These are phyloP conservation scores for Gaeumannomyces tritici DNA, from an alignment of 2,329 filamentous ascomycete species.

Conservation along the genomic window DNA sequence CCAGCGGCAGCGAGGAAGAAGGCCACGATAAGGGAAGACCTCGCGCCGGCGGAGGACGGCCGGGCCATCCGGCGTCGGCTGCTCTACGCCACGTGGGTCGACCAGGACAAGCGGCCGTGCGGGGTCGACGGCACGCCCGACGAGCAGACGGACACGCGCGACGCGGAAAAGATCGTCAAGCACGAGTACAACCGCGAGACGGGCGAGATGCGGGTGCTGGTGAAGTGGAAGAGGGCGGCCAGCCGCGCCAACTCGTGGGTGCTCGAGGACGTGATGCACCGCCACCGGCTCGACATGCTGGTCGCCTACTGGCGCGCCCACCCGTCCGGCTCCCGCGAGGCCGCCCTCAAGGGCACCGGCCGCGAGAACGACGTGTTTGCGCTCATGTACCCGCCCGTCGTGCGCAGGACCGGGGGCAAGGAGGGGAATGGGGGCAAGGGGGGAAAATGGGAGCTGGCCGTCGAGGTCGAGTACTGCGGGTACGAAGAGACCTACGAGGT, in stretches of 20 bases:
- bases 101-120: background rate
- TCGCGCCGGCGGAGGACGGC: too few relatives aligned
- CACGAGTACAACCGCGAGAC: background rate
- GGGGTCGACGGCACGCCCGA: background rate
- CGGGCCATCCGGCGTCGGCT: background rate
- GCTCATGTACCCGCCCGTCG: background rate
- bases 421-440: too few relatives aligned
- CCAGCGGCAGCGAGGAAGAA: too few relatives aligned
- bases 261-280: background rate
- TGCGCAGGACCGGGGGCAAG: background rate
- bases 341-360: background rate
- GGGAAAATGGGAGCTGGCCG: background rate
- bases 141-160: background rate
- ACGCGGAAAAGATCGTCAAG: background rate
- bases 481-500: background rate
- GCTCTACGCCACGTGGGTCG: background rate
- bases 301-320: background rate
- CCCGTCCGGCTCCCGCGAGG: background rate
- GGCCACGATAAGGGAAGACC: too few relatives aligned
- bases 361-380: background rate
- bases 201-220: background rate
- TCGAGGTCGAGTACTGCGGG: conserved; percentile 3
- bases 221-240: background rate
- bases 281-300: background rate
- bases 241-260: background rate